Percentiles rank a stretch among this genome's conserved stretches.
Evolutionary conservation across 495 filamentous ascomycete species (phyloP).

Genomic region (Glarea lozoyensis): DNA sequence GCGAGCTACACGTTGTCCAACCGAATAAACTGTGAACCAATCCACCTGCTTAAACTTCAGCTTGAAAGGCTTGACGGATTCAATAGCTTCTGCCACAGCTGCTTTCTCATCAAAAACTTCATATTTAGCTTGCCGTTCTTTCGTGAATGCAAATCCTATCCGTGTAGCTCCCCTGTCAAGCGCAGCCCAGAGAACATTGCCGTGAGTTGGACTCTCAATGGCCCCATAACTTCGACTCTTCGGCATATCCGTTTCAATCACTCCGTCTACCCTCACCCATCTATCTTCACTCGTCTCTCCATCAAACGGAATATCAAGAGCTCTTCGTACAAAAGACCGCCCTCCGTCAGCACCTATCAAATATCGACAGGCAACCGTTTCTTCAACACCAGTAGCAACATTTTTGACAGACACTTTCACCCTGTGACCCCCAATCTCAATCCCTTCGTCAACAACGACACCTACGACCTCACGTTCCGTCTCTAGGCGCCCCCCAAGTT

Average conservation of each 20-base stretch:
- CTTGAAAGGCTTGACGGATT: slow-evolving; percentile 35
- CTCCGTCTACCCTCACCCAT: slow-evolving; percentile 41
- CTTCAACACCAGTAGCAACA: slow-evolving; percentile 11
- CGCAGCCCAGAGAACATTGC: slow-evolving; percentile 41
- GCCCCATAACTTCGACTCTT: slow-evolving; percentile 35
- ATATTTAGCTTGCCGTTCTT: slow-evolving; percentile 33
- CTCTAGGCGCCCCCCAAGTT: slow-evolving; percentile 20
- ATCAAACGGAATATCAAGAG: slow-evolving; percentile 33
- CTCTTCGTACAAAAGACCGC: slow-evolving; percentile 31
- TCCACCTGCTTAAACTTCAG: slow-evolving; percentile 37
- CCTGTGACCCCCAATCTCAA: slow-evolving; percentile 18
- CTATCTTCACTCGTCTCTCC: slow-evolving; percentile 34
- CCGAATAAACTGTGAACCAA: slow-evolving; percentile 51
- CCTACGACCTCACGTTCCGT: slow-evolving; percentile 21
- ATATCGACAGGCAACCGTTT: slow-evolving; percentile 29
- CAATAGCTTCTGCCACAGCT: slow-evolving; percentile 33
- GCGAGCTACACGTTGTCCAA: slow-evolving; percentile 42
- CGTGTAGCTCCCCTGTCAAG: slow-evolving; percentile 38
- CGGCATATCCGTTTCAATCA: slow-evolving; percentile 41
- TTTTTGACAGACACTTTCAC: slow-evolving; percentile 22
- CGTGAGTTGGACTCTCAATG: slow-evolving; percentile 41
- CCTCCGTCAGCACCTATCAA: slow-evolving; percentile 41
- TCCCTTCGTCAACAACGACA: slow-evolving; percentile 21
- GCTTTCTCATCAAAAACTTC: slow-evolving; percentile 30
- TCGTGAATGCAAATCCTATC: slow-evolving; percentile 46